A percentile compares a stretch with the other conserved stretches of the same genome.
Conservation (phyloP, 2,329 filamentous ascomycete genomes). For the Cadophora luteo-olivacea region DNA sequence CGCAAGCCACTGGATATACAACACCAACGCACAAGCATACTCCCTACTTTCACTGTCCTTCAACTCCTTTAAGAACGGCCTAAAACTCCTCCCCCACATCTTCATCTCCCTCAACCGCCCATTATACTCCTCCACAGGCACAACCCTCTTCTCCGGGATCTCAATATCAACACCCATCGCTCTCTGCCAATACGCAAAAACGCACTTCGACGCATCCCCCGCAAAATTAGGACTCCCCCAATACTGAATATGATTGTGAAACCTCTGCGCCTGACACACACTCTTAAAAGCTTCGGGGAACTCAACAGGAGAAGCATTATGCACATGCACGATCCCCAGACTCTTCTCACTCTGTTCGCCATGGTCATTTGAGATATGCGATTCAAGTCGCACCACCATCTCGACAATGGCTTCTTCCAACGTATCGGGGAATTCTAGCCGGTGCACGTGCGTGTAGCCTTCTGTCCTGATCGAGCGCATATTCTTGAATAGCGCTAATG, state of each 20-base stretch:
- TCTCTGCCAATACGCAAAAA: neutral
- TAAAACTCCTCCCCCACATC: neutral
- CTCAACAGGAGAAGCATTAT: neutral
- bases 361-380: neutral
- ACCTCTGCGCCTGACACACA: neutral
- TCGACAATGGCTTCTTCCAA: slow-evolving; percentile 4
- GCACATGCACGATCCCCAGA: neutral
- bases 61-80: neutral
- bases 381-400: slow-evolving; percentile 1
- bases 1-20: neutral
- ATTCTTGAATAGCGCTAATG: neutral
- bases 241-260: slow-evolving; percentile 12
- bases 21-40: neutral
- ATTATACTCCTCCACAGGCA: neutral
- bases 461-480: neutral
- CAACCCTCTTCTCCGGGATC: neutral
- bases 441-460: slow-evolving; percentile 2
- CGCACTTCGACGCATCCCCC: neutral
- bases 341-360: neutral
- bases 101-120: neutral
- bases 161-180: neutral
- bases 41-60: neutral
- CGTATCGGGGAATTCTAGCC: neutral
- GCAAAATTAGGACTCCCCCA: slow-evolving; percentile 2
- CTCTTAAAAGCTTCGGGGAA: neutral